Percentiles rank a stretch among this genome's conserved stretches.
These are phyloP conservation scores for Xylaria castorea DNA, from an alignment of 495 filamentous ascomycete genomes.

Conservation along the genomic window DNA sequence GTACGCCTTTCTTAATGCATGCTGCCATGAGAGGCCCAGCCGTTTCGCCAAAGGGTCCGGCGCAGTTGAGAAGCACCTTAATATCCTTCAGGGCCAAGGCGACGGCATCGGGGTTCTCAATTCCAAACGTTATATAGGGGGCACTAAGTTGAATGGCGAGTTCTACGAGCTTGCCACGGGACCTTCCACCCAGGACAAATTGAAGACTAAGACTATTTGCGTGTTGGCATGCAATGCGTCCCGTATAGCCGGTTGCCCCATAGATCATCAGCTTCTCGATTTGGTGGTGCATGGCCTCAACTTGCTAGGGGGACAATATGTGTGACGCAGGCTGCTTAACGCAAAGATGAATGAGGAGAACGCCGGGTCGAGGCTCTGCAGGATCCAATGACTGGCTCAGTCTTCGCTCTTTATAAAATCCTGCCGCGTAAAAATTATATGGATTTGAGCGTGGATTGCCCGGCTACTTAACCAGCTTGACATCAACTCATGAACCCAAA, in stretches of 20 bases:
- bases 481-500: background rate
- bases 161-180: background rate
- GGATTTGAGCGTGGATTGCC: background rate
- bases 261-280: constrained; percentile 26
- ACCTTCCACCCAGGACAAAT: constrained; percentile 13
- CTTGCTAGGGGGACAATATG: background rate
- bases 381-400: background rate
- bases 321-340: background rate
- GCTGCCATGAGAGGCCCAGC: constrained; percentile 24
- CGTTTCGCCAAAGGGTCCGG: constrained; percentile 15
- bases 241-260: constrained; percentile 23
- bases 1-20: constrained; percentile 24
- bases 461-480: background rate
- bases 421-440: background rate
- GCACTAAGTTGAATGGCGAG: constrained; percentile 5
- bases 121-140: background rate
- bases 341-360: background rate
- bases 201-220: constrained; percentile 6
- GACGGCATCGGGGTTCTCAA: background rate
- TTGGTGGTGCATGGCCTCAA: background rate
- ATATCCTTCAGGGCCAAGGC: constrained; percentile 3
- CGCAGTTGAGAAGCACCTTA: constrained; percentile 24
- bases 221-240: constrained; percentile 20
- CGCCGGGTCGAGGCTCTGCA: background rate
- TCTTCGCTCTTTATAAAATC: background rate